Conservation (phyloP, 2,329 filamentous ascomycete genomes). For the Drechslerella stenobrocha region DNA sequence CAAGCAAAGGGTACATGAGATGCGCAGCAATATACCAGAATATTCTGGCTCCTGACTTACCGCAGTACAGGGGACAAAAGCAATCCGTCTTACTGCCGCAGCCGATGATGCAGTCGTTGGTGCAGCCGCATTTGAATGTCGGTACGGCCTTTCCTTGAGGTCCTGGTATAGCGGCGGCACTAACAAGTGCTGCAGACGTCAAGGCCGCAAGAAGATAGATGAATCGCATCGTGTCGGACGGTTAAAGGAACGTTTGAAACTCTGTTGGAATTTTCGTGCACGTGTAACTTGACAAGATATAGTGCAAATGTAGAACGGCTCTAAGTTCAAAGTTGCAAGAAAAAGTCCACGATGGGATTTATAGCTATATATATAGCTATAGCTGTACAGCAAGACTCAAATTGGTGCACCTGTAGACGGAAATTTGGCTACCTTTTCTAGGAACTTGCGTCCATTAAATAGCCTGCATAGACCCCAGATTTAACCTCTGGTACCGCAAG, state of each 20-base stretch:
- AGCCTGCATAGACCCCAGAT: conserved; percentile 23
- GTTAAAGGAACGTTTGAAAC: background rate
- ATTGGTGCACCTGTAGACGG: conserved; percentile 10
- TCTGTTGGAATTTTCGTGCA: conserved; percentile 5
- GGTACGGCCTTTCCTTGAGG: conserved; percentile 16
- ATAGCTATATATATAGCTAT: too few species aligned
- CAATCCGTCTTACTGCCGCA: conserved; percentile 25
- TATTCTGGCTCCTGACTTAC: conserved; percentile 17
- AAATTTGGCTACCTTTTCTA: background rate
- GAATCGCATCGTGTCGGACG: conserved; percentile 25
- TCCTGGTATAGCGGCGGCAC: conserved; percentile 30
- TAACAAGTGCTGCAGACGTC: conserved; percentile 31
- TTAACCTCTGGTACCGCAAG: conserved; percentile 38
- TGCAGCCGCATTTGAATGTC: conserved; percentile 35
- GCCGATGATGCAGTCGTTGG: conserved; percentile 32
- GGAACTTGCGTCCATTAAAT: conserved; percentile 31
- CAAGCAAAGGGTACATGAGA: conserved; percentile 4
- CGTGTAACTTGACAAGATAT: background rate
- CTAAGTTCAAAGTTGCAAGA: too few species aligned
- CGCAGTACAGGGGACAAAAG: conserved; percentile 40
- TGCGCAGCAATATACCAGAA: too few species aligned
- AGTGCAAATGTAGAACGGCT: too few species aligned
- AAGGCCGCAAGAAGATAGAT: conserved; percentile 30
- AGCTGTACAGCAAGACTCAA: too few species aligned
- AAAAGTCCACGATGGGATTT: too few species aligned